A percentile compares a stretch with the other conserved stretches of the same genome.
These are phyloP conservation scores for Aspergillus sclerotiicarbonarius DNA, from an alignment of 495 filamentous ascomycete species.

Conservation along the genomic window DNA sequence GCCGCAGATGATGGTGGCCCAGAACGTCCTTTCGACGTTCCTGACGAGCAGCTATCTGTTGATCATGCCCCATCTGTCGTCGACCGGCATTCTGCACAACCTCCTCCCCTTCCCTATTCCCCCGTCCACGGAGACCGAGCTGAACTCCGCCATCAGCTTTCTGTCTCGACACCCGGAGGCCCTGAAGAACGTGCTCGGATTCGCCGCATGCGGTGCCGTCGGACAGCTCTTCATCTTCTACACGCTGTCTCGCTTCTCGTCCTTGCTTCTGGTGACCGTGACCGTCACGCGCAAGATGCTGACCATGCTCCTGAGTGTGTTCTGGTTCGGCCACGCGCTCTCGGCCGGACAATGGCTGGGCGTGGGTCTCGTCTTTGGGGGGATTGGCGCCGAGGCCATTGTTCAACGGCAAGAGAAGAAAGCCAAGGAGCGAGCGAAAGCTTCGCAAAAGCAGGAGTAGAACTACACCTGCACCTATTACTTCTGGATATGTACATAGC, in stretches of 20 bases:
- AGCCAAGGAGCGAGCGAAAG: slow-evolving; percentile 71
- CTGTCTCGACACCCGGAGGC: slow-evolving; percentile 73
- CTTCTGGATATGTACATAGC: too few species aligned
- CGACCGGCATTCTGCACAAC: slow-evolving; percentile 62
- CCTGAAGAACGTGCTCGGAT: slow-evolving; percentile 80
- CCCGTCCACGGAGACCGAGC: slow-evolving; percentile 59
- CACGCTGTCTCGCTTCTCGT: slow-evolving; percentile 87
- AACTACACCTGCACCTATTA: not conserved
- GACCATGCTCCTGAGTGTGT: slow-evolving; percentile 93
- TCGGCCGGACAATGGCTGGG: slow-evolving; percentile 87
- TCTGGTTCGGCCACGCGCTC: slow-evolving; percentile 89
- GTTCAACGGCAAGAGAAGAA: slow-evolving; percentile 82
- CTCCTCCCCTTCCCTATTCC: slow-evolving; percentile 61
- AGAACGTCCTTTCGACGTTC: slow-evolving; percentile 77
- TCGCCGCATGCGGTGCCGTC: slow-evolving; percentile 87
- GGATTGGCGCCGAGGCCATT: slow-evolving; percentile 84
- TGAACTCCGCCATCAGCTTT: slow-evolving; percentile 76
- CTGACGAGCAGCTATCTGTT: slow-evolving; percentile 75
- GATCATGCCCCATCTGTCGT: slow-evolving; percentile 71
- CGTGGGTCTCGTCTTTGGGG: slow-evolving; percentile 89
- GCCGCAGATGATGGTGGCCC: slow-evolving; percentile 99
- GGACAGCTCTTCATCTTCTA: slow-evolving; percentile 99
- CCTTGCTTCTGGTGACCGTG: slow-evolving; percentile 88
- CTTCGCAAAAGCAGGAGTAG: slow-evolving; percentile 41
- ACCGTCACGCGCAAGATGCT: slow-evolving; percentile 99